Evolutionary conservation across 371 early-diverging fungal species (phyloP).

Genomic region (Mortierella sp.): DNA sequence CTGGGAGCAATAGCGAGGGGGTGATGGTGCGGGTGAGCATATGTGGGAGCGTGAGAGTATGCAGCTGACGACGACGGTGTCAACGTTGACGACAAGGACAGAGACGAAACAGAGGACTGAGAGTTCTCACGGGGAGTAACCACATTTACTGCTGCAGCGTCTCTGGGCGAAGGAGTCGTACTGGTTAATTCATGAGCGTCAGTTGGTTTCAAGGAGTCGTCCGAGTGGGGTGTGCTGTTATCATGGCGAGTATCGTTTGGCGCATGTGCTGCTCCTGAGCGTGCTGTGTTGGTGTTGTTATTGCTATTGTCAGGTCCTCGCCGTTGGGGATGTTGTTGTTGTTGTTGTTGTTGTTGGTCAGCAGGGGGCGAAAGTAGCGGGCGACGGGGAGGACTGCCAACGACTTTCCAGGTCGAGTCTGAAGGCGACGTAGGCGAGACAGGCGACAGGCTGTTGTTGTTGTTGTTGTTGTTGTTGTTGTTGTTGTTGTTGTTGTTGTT

Average conservation of each 20-base stretch:
- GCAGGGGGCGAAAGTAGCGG: slow-evolving; percentile 32
- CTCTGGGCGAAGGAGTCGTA: not conserved
- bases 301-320: not conserved
- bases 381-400: slow-evolving; percentile 45
- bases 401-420: slow-evolving; percentile 39
- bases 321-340: not conserved
- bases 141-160: not conserved
- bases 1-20: not conserved
- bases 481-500: too few relatives aligned
- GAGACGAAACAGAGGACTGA: not conserved
- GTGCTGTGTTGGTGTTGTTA: not conserved
- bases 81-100: not conserved
- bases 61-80: not conserved
- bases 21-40: not conserved
- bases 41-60: slow-evolving; percentile 9
- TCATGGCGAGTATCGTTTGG: not conserved
- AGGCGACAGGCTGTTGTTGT: not conserved
- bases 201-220: not conserved
- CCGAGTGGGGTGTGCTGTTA: not conserved
- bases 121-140: slow-evolving; percentile 6
- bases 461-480: slow-evolving; percentile 15
- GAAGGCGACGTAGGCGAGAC: slow-evolving; percentile 8
- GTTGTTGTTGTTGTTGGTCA: slow-evolving; percentile 15
- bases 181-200: slow-evolving; percentile 1
- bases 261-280: not conserved